Base-by-base conservation (phyloP, 768 basidiomycete species). In the Kwoniella mangroviensis region DNA sequence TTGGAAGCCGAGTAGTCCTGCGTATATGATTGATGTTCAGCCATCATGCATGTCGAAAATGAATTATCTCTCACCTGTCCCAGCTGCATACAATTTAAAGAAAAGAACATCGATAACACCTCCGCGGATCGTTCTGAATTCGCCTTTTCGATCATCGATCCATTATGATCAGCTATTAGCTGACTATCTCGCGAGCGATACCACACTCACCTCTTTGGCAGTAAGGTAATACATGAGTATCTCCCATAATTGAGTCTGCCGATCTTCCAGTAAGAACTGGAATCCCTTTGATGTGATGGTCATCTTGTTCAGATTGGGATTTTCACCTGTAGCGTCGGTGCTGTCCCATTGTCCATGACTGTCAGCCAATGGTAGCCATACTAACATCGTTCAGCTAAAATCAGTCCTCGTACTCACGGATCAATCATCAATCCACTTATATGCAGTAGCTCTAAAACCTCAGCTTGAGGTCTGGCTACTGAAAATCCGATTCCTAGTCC, bases 61-160 rank as follows among this genome's bases (percentile, higher is more conserved):
- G 3, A 17, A 61, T 0, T 1, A 49, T 49, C 43, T 83, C 87
- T 82, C 78, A 94, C 94, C 75, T 90, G 87, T 57, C 94, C 94
- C 6, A 98, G 88, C 79, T 97, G 93, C 89, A 95, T 94, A 3
- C 92, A 97, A 1, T 94, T 94, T 70, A 99, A 86, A 91, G 98
- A 97, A 86, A 98, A 94, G 59, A 98, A 86, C 84, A 98, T 94
- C 73, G 91, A 91, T 65, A 98, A 86, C 10, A 97, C 92, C 81
- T 96, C 93, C 10, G 98, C 95, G 89, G 94, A 93, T 78, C 90
- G 88, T 67, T 92, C 87, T 84, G 92, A 90, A 91, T 76, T 71
- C 63, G 69, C 65, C 70, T 70, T 45, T 6, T 24, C 0, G 15
- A 7, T 21, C 19, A 43, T 17, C 19, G 2, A n/a, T 54, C 1